Base-by-base conservation (phyloP, 805 yeast species). In the Candida wancherniae region DNA sequence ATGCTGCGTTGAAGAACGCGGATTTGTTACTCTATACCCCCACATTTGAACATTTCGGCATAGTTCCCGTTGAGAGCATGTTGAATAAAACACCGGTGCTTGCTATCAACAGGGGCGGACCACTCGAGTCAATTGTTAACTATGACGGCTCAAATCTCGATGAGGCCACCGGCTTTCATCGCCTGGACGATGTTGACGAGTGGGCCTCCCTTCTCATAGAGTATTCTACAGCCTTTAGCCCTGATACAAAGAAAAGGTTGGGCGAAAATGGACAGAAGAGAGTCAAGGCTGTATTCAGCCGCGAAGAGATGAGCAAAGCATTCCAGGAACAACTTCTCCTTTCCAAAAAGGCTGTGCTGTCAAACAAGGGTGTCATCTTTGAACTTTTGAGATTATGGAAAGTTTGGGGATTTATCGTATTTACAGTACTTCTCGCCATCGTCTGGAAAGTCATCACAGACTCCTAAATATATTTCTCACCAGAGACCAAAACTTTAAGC, bases 61-160 rank as follows among this genome's bases (percentile, higher is more conserved):
- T 92, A 42, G 99, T 92, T 7, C 99, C 99, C 1, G 68, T 92
- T 10, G 98, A 92, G 54, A 88, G 95, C 9, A 88, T 92, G 97
- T 69, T 80, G 27, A 67, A 74, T 35, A 81, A 84, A 17, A 80
- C 80, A 0, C 86, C 95, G 0, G 96, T 88, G 0, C 60, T 92
- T 30, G 96, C 96, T 0, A 80, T 81, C 4, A 77, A 84, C 48
- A 77, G 77, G 22, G 99, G 98, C 16, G 99, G 99, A 0, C 98
- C 98, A 0, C 58, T 79, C 20, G 99, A 92, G 52, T 80, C 95
- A 0, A 62, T 82, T 7, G 67, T 64, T 7, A 44, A 54, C 33
- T 62, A 40, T 41, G 42, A 41, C 18, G 59, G 55, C 3, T 29
- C 36, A 6, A 60, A 62, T 30, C 13, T 37, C 2, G 45, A 34